phyloP scores from a whole-genome alignment of 768 basidiomycete genomes.

The Neoboletus brunneissimus region DNA sequence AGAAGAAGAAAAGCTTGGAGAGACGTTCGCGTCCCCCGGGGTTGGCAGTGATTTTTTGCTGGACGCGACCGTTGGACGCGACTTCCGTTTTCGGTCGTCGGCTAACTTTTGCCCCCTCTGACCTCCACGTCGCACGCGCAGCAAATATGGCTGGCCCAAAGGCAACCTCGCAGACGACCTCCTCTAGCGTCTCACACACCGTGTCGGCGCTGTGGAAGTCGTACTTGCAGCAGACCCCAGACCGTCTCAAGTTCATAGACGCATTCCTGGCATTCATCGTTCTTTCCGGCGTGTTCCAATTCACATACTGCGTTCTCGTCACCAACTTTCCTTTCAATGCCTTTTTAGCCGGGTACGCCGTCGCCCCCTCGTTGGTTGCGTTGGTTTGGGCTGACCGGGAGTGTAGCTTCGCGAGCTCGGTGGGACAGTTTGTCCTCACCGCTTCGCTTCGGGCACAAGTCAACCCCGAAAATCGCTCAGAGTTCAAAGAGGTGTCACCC shows the following conservation, averaged over 20 bases:
- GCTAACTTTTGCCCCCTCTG: not conserved
- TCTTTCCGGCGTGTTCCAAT: slow-evolving; percentile 86
- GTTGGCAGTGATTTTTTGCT: slow-evolving; percentile 1
- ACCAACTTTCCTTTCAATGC: slow-evolving; percentile 97
- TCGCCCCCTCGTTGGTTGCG: not conserved
- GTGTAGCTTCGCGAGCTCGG: slow-evolving; percentile 83
- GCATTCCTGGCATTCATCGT: slow-evolving; percentile 89
- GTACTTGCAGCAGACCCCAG: slow-evolving; percentile 73
- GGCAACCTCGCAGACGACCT: slow-evolving; percentile 17
- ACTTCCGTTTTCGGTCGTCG: slow-evolving; percentile 14
- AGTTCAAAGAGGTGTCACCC: slow-evolving; percentile 90
- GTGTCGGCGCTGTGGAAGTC: slow-evolving; percentile 66
- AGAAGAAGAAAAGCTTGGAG: not conserved
- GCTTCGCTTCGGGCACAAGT: slow-evolving; percentile 92
- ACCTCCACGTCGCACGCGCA: slow-evolving; percentile 22
- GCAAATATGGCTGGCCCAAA: slow-evolving; percentile 38
- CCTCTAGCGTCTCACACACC: slow-evolving; percentile 27
- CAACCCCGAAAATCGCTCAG: slow-evolving; percentile 75
- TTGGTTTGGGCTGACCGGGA: slow-evolving; percentile 1
- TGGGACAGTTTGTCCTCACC: slow-evolving; percentile 95
- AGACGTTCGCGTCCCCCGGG: not conserved
- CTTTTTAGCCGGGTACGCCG: slow-evolving; percentile 86
- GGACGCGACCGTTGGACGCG: not conserved
- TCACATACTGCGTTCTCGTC: slow-evolving; percentile 86
- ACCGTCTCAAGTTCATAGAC: slow-evolving; percentile 92